phyloP scores from a whole-genome alignment of 306 rosid genomes.

The Cercis canadensis region DNA sequence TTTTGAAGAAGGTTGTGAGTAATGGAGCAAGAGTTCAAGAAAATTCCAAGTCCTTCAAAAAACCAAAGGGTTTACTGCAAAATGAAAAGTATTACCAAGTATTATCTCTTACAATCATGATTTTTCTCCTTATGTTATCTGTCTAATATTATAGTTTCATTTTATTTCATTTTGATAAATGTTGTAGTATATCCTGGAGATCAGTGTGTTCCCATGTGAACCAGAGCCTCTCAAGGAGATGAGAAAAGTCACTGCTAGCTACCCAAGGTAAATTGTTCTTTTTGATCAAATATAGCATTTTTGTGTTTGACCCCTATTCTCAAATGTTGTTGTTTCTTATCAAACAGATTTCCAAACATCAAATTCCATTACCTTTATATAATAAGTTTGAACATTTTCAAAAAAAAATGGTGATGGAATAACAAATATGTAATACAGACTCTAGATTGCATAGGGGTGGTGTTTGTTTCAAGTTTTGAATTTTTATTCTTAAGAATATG shows the following conservation, averaged over 20 bases:
- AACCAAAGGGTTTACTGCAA: too few species aligned
- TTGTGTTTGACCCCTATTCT: not conserved
- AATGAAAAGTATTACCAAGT: too few species aligned
- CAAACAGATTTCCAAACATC: not conserved
- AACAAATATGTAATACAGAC: not conserved
- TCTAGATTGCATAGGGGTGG: too few species aligned
- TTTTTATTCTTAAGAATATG: too few species aligned
- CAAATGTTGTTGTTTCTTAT: not conserved
- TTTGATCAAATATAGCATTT: not conserved
- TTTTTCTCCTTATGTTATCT: too few species aligned
- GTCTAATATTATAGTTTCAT: too few species aligned
- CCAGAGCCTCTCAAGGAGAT: conserved; percentile 46
- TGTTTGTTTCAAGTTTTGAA: too few species aligned
- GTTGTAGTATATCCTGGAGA: conserved; percentile 50
- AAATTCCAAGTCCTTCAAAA: too few species aligned
- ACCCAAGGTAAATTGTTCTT: conserved; percentile 40
- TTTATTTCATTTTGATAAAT: too few species aligned
- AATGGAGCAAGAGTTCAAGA: too few species aligned
- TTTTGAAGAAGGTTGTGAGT: too few species aligned
- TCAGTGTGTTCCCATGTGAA: conserved; percentile 46
- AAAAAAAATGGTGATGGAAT: not conserved
- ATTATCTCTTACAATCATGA: too few species aligned
- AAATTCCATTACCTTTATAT: not conserved
- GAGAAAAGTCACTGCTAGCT: conserved; percentile 34
- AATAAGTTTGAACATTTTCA: not conserved